Evolutionary conservation across 306 rosid genomes (phyloP), one percentile per base, ranked within the genome.

Genomic region (Fragaria vesca): DNA sequence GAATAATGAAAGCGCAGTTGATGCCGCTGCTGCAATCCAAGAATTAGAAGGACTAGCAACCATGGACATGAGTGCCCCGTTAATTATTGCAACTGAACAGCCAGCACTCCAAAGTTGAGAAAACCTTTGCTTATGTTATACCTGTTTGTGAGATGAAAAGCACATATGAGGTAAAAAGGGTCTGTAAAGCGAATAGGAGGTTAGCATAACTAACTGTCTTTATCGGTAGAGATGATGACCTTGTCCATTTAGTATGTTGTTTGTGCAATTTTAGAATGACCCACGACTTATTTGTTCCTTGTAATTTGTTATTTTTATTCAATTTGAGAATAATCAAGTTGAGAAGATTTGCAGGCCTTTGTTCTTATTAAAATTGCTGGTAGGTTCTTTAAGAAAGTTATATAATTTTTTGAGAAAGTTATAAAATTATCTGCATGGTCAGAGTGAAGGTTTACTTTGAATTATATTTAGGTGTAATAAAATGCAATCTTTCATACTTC

Each of bases 131-230:
- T 74, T 58, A 34, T 68, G 48, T 68, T 40, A 45, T 46, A 85
- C 80, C 82, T 83, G 71, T 50, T 87, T 71, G 85, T 71, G 83
- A 74, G 81, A 80, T 86, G 81, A 69, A 72, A 76, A 83, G 76
- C 69, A 78, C 40, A 57, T 77, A 84, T 90, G 86, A 84, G 86
- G 79, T 81, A 62, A 80, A 82, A 83, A 75, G 78, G 81, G 77
- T 85, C 80, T 84, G 94, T 90, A 86, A 90, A 90, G 87, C 79
- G 73, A 80, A 80, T 93, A 90, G 96, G 89, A 75, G 81, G 87
- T 75, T 88, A 90, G 90, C 82, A 69, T 85, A 84, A 81, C 90
- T 88, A 87, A 90, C 85, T 83, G 87, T 89, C 86, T 75, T 81
- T 79, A 83, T 81, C 52, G 76, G 87, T 62, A 62, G 71, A 75